phyloP scores from a whole-genome alignment of 2,329 filamentous ascomycete species.

The Knufia petricola region DNA sequence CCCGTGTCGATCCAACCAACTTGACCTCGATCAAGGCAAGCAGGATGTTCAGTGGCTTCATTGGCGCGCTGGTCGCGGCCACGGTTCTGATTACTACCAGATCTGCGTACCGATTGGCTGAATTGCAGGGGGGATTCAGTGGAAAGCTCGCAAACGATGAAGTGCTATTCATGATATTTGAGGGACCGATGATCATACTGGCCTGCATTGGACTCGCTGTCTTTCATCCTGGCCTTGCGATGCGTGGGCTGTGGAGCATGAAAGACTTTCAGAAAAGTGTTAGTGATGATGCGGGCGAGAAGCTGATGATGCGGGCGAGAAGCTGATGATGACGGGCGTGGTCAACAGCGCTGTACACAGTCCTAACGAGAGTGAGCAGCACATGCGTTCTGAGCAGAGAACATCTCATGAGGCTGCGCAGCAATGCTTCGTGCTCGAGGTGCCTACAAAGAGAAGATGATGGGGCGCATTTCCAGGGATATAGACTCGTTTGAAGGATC shows the following conservation, averaged over 20 bases:
- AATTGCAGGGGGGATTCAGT: constrained; percentile 39
- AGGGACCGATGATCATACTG: constrained; percentile 43
- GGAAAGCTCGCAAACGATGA: constrained; percentile 40
- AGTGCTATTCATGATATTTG: constrained; percentile 41
- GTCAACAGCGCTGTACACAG: background rate
- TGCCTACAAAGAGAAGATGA: no score
- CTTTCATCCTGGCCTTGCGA: constrained; percentile 33
- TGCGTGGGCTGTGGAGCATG: constrained; percentile 5
- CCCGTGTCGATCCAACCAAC: background rate
- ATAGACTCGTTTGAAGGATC: no score
- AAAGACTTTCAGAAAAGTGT: background rate
- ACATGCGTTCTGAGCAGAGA: background rate
- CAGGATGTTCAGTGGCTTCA: constrained; percentile 34
- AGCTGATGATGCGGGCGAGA: background rate
- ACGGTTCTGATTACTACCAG: constrained; percentile 37
- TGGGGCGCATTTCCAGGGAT: no score
- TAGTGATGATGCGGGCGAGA: background rate
- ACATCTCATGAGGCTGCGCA: no score
- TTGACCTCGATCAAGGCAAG: background rate
- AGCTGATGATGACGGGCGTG: background rate
- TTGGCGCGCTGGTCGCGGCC: constrained; percentile 20
- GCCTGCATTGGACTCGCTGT: constrained; percentile 33
- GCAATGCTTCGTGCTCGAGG: no score
- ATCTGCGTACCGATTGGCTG: constrained; percentile 40
- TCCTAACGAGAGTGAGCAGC: background rate